Percentiles rank a stretch among this genome's conserved stretches.
Evolutionary conservation across 768 basidiomycete genomes (phyloP).

Genomic region (Suillus ampliporus): DNA sequence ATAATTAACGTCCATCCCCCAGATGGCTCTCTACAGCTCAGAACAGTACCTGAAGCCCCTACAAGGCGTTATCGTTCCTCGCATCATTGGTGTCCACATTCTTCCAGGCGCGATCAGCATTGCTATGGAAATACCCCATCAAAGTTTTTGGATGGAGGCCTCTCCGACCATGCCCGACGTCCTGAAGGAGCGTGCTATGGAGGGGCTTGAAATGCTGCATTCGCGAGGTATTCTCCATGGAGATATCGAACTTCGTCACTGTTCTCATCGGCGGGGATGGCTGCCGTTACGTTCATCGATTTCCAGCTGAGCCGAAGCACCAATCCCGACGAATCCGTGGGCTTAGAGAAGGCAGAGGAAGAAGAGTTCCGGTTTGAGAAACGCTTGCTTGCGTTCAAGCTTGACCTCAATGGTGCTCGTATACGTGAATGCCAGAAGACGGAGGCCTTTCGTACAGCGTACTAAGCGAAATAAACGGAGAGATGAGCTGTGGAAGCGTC

Average conservation of each 20-base stretch:
- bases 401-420: constrained; percentile 50
- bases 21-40: constrained; percentile 60
- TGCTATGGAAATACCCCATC: constrained; percentile 61
- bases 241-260: constrained; percentile 51
- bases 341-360: constrained; percentile 42
- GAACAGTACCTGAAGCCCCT: constrained; percentile 51
- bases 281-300: constrained; percentile 57
- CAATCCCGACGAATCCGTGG: constrained; percentile 36
- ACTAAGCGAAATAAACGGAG: constrained; percentile 34
- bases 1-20: constrained; percentile 12
- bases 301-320: constrained; percentile 50
- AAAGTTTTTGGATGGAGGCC: constrained; percentile 66
- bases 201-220: constrained; percentile 55
- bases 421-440: constrained; percentile 41
- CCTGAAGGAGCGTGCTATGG: constrained; percentile 57
- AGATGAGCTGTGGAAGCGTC: constrained; percentile 32
- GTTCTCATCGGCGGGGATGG: constrained; percentile 62
- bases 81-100: constrained; percentile 55
- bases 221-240: constrained; percentile 54
- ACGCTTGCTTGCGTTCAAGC: constrained; percentile 59
- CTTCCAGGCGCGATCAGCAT: constrained; percentile 44
- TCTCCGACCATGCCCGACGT: constrained; percentile 58
- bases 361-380: constrained; percentile 56
- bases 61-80: constrained; percentile 59
- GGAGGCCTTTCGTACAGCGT: constrained; percentile 34